Base-by-base conservation (phyloP, 306 rosid species). In the Senna siamea region DNA sequence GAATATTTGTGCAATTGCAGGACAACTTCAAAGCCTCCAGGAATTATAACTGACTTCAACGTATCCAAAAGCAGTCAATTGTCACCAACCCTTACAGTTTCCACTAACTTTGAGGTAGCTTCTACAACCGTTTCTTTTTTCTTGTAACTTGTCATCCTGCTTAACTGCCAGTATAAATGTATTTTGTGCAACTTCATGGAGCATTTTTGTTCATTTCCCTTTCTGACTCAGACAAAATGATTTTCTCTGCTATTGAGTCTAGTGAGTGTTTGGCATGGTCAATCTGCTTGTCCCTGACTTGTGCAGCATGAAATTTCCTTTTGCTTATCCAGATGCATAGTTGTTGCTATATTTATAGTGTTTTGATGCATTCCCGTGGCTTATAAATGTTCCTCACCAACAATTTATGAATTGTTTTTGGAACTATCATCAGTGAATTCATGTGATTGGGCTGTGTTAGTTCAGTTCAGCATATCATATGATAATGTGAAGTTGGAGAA, bases 41-140 rank as follows among this genome's bases (percentile, higher is more conserved):
- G 92, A 69, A 90, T 72, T 76, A 76, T 79, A 17, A 46, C 87
- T 2, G 98, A 93, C 44, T 62, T 73, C 35, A 96, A 89, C 71
- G 78, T 81, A 78, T 80, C 92, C 41, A 93, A 79, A 80, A 89
- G 80, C 67, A 76, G 78, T 80, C 98, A 84, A 80, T 77, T 52
- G 35, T 86, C 92, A 38, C 85, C 97, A 5, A 79, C 92, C 66
- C 79, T 93, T 72, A 93, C 98, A 0, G 98, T 93, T 75, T 93
- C 98, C 67, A 87, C 98, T 68, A 93, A 93, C 80, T 93, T 90
- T 80, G 98, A 91, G 97, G 98, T 93, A 74, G 72, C 70, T 60
- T 82, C 64, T 28, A 30, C 60, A 52, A 43, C 28, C 40, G 35
- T 56, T 65, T 47, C 38, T 40, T 82, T 60, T 74, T 37, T 56